Base-by-base conservation (phyloP, 306 rosid species). In the Cyclanthera cordifolia region DNA sequence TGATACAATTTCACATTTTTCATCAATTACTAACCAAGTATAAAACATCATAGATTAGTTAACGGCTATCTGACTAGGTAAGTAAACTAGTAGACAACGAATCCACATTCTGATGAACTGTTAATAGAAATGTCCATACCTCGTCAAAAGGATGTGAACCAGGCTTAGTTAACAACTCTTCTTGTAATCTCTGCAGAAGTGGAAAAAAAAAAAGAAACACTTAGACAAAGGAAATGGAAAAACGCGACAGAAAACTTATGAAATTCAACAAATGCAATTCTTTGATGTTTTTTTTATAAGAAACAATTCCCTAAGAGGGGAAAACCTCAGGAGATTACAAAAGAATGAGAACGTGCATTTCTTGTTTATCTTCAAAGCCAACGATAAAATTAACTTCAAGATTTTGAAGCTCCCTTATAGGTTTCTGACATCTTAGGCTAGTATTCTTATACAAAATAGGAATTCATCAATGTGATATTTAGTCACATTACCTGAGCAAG, bases 61-160 rank as follows among this genome's bases (percentile, higher is more conserved):
- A 64, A 65, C 13, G 70, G 7, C 14, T 13, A 23, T 41, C 21
- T 37, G 12, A 65, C 34, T 65, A 25, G 23, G 15, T 21, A 43
- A 8, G 7, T 45, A 45, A 41, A 65, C 69, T 19, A 41, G 69
- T 12, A 23, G 34, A 63, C 53, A 11, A 21, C 34, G 14, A 63
- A 25, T 55, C 61, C 27, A 28, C 61, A 55, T 55, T 55, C 15
- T 12, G n/a, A 20, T 30, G 55, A 79, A 59, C 59, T 57, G 76
- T n/a, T 54, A 60, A 21, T 13, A 53, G 77, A 23, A 66, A 12
- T 56, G 69, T 3, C 64, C 74, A 66, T 75, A 93, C 99, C 96
- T 90, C 91, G 17, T 90, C 91, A 85, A 93, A 93, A 63, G 96
- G 83, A 78, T 73, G 95, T 74, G 91, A 79, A 23, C 80, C 94